Evolutionary conservation across 2,329 filamentous ascomycete genomes (phyloP).

Genomic region (Juglanconis oblonga): DNA sequence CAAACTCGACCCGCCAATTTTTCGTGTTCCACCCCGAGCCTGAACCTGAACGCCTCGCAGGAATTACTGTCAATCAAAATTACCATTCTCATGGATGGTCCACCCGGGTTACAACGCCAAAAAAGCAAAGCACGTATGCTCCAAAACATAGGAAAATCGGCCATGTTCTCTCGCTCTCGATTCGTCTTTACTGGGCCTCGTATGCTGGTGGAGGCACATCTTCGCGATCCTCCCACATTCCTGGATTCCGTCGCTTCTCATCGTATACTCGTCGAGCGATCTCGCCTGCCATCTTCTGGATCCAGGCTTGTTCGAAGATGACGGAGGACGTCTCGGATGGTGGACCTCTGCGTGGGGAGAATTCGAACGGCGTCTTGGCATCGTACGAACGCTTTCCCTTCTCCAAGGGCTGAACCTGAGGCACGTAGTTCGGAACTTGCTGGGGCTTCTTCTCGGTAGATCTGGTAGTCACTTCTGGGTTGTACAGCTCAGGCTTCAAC

Average conservation of each 20-base stretch:
- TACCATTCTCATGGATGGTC: conserved; percentile 12
- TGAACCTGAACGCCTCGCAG: conserved; percentile 17
- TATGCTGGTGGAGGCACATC: conserved; percentile 62
- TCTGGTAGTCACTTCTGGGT: conserved; percentile 22
- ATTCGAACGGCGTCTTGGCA: conserved; percentile 30
- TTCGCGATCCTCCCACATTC: conserved; percentile 54
- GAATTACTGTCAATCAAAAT: conserved; percentile 6
- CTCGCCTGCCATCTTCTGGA: conserved; percentile 90
- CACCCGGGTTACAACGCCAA: conserved; percentile 19
- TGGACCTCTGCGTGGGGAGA: conserved; percentile 30
- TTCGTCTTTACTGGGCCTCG: conserved; percentile 44
- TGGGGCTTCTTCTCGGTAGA: conserved; percentile 18
- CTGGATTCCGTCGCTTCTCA: conserved; percentile 64
- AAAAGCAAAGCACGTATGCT: background rate
- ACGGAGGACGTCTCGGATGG: conserved; percentile 51
- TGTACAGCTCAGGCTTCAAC: conserved; percentile 32
- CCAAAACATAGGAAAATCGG: conserved; percentile 9
- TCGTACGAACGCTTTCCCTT: conserved; percentile 24
- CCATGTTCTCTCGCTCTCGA: background rate
- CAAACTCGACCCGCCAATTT: conserved; percentile 7
- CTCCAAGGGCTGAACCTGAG: conserved; percentile 23
- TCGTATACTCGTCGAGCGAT: conserved; percentile 85
- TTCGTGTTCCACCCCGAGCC: conserved; percentile 9
- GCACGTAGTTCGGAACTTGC: background rate
- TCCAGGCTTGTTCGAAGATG: conserved; percentile 79